phyloP scores from a whole-genome alignment of 306 rosid species.

The Begonia masoniana region DNA sequence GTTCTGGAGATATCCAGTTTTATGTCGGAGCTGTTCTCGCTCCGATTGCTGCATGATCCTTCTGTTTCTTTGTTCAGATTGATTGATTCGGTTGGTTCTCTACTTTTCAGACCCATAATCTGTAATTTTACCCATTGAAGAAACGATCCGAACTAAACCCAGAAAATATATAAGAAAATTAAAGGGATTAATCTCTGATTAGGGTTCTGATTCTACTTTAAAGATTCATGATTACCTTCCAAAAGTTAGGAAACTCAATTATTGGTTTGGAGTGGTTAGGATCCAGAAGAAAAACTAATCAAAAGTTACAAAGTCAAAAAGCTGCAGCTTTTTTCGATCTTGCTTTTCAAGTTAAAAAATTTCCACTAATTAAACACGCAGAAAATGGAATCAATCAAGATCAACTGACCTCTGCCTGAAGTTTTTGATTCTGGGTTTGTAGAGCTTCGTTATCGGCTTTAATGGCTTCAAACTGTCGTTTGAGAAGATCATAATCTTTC shows the following conservation, averaged over 20 bases:
- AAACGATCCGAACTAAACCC: neutral
- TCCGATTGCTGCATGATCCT: conserved; percentile 96
- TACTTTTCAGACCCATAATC: conserved; percentile 78
- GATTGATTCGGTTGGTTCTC: conserved; percentile 93
- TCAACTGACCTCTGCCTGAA: conserved; percentile 11
- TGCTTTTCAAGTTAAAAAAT: neutral
- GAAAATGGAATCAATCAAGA: neutral
- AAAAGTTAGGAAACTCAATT: neutral
- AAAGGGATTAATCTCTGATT: neutral
- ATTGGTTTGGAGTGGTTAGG: neutral
- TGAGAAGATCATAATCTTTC: conserved; percentile 13
- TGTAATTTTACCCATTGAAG: conserved; percentile 13
- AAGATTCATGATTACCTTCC: neutral
- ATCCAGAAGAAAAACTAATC: neutral
- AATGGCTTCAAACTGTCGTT: conserved; percentile 12
- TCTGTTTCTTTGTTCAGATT: conserved; percentile 97
- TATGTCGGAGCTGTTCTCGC: conserved; percentile 88
- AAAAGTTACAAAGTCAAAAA: neutral
- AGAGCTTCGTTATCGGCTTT: conserved; percentile 16
- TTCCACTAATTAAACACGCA: neutral
- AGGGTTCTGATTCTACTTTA: neutral
- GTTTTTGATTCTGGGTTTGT: conserved; percentile 9
- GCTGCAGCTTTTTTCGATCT: neutral
- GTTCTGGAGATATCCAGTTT: conserved; percentile 86
- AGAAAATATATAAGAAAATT: neutral